Base-by-base conservation (phyloP, 129 eudicot species). In the Flaveria robusta region DNA sequence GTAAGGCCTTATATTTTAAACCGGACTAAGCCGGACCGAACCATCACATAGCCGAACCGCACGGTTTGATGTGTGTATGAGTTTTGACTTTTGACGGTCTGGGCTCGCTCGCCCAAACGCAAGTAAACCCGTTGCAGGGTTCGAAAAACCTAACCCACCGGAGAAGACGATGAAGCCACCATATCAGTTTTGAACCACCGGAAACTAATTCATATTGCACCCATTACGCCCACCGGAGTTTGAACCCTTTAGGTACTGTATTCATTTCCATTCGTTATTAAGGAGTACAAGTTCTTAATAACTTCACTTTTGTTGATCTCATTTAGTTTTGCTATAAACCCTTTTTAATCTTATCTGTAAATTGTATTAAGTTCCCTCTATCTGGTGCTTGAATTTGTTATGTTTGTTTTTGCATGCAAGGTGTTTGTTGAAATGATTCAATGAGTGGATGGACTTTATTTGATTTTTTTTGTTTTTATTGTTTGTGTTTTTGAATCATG, bases 391-490 rank as follows among this genome's bases (percentile, higher is more conserved):
- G 24, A 45, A 27, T 7, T 64, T 18, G 39, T 7, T 65, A 26
- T 64, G 23, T 27, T 50, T 19, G 63, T 19, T 75, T 64, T 63
- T 4, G 79, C 79, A 75, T 26, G 64, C 72, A 66, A 75, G 49
- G 79, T 75, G 72, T 75, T 75, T 65, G 72, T 27, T 64, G 79
- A 64, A 0, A 75, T 75, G 72, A 72, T 31, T 75, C 79, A 75
- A 47, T 60, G 79, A 20, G 79, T 12, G n/a, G 37, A 60, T 74
- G 50, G 19, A 3, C 50, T 60, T 64, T 14, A 19, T 29, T 64
- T 9, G 31, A 27, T 47, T 27, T 2, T 29, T 64, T 31, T 1
- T 31, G 5, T 45, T 74, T 15, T 16, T 16, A 62, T 7, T 47
- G 2, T 65, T n/a, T 62, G 26, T 27, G 49, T 59, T 4, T 42